Evolutionary conservation across 495 filamentous ascomycete genomes (phyloP).

Genomic region (Penicillium herquei): DNA sequence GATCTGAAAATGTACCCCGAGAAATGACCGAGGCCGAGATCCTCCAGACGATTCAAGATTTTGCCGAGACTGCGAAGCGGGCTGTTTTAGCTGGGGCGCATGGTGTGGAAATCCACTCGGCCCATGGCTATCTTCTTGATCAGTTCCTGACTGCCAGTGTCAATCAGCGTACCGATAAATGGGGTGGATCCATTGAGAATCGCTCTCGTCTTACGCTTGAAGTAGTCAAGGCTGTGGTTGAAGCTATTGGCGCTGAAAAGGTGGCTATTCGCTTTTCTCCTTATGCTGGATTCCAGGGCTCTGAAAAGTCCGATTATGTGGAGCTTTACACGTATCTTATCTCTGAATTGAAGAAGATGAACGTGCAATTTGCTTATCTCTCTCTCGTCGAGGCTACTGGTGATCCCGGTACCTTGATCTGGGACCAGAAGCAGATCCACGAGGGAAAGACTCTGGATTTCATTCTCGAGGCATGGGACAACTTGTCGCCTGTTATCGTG

Average conservation of each 20-base stretch:
- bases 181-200: conserved; percentile 54
- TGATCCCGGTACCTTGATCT: conserved; percentile 4
- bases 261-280: conserved; percentile 38
- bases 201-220: conserved; percentile 52
- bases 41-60: conserved; percentile 44
- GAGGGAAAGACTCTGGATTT: conserved; percentile 23
- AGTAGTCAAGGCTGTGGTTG: conserved; percentile 14
- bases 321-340: conserved; percentile 11
- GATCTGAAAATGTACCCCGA: conserved; percentile 25
- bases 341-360: conserved; percentile 6
- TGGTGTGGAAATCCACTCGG: conserved; percentile 57
- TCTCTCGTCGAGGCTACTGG: conserved; percentile 7
- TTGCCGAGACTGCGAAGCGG: conserved; percentile 56
- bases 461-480: conserved; percentile 33
- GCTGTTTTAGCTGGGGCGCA: conserved; percentile 58
- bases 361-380: conserved; percentile 8
- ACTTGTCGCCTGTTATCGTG: conserved; percentile 50
- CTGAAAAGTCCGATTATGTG: conserved; percentile 5
- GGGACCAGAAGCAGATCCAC: not conserved
- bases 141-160: conserved; percentile 59
- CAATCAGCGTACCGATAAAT: conserved; percentile 58
- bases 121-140: conserved; percentile 61
- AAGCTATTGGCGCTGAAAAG: conserved; percentile 17
- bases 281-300: conserved; percentile 22
- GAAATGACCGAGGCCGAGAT: conserved; percentile 53